These are phyloP conservation scores for Discostella stelligera DNA, from an alignment of 352 stramenopile species.

Conservation along the genomic window DNA sequence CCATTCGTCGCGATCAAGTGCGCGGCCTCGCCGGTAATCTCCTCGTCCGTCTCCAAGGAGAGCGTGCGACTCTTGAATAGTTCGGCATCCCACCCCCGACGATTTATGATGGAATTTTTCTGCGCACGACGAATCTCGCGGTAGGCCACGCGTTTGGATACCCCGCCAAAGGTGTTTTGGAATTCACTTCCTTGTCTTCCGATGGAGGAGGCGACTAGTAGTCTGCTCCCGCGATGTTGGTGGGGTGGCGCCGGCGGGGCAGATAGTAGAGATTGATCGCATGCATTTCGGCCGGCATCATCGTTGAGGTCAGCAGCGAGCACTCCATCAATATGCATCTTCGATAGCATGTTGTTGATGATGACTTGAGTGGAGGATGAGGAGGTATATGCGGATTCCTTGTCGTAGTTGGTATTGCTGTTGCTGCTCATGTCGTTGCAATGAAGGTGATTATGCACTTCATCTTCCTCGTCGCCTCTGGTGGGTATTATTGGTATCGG, in stretches of 20 bases:
- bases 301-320: background rate
- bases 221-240: slow-evolving; percentile 14
- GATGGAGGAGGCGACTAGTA: background rate
- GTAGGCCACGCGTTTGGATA: slow-evolving; percentile 17
- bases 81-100: slow-evolving; percentile 11
- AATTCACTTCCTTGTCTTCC: background rate
- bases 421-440: background rate
- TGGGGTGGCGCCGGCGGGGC: slow-evolving; percentile 29
- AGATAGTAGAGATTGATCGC: slow-evolving; percentile 3
- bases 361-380: background rate
- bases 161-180: slow-evolving; percentile 15
- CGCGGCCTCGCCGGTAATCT: slow-evolving; percentile 9
- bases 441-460: background rate
- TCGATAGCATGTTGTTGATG: background rate
- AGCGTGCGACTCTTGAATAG: background rate
- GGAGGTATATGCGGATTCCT: background rate
- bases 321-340: background rate
- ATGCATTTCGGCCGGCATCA: background rate
- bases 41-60: background rate
- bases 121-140: slow-evolving; percentile 20
- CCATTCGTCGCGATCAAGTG: slow-evolving; percentile 3
- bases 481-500: background rate
- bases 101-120: slow-evolving; percentile 1
- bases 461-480: background rate
- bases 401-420: background rate